A percentile compares a stretch with the other conserved stretches of the same genome.
Evolutionary conservation across 2,329 filamentous ascomycete species (phyloP).

Genomic region (Aspergillus spinulosporus): DNA sequence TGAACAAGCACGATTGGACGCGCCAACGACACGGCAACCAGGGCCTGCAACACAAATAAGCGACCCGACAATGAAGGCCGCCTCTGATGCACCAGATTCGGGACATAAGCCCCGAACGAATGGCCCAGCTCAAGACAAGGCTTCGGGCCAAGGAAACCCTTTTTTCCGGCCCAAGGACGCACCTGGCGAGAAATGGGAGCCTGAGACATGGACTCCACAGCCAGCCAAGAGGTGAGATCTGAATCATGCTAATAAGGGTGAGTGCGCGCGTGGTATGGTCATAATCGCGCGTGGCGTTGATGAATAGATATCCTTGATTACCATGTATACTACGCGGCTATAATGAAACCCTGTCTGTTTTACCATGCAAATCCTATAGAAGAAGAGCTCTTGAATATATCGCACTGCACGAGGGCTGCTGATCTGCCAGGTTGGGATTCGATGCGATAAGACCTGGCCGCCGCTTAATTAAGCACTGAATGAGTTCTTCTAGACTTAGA

Average conservation of each 20-base stretch:
- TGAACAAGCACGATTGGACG: constrained; percentile 60
- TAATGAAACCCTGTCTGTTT: no score
- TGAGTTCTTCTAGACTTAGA: no score
- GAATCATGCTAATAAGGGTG: no score
- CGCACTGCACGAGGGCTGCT: neutral
- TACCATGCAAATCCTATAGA: neutral
- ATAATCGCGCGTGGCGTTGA: no score
- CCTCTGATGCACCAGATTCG: constrained; percentile 20
- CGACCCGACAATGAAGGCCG: constrained; percentile 43
- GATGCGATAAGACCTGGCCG: no score
- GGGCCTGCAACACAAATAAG: constrained; percentile 47
- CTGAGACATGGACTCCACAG: constrained; percentile 60
- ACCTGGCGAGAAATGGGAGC: constrained; percentile 68
- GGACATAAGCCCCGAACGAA: no score
- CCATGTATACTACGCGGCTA: no score
- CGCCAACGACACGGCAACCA: constrained; percentile 52
- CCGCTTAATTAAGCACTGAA: no score
- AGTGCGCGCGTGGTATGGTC: no score
- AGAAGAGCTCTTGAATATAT: neutral
- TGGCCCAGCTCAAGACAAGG: neutral
- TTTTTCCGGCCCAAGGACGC: constrained; percentile 59
- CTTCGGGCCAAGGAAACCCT: constrained; percentile 46
- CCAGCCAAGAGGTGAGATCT: constrained; percentile 39
- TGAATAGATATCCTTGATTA: no score
- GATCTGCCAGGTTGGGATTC: no score